Conservation (phyloP, 331 rosid species). For the Quercus lobata region DNA sequence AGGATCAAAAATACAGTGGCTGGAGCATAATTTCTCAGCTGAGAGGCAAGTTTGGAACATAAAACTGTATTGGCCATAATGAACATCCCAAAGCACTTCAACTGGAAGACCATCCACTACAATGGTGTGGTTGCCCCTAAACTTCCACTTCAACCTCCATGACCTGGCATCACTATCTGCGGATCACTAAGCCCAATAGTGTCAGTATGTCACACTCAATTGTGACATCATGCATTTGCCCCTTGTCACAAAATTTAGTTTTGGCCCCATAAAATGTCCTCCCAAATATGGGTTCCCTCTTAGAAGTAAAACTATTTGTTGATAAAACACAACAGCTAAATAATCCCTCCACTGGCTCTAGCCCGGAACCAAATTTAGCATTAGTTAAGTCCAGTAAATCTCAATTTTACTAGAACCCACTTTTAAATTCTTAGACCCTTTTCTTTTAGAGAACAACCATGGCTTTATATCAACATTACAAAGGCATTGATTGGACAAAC, state of each 20-base stretch:
- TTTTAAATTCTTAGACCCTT: too few relatives aligned
- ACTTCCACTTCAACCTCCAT: constrained; percentile 73
- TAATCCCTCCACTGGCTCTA: constrained; percentile 51
- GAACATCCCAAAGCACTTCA: constrained; percentile 83
- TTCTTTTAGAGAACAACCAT: too few relatives aligned
- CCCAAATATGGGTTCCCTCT: constrained; percentile 68
- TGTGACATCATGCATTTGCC: constrained; percentile 49
- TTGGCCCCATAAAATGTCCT: constrained; percentile 55
- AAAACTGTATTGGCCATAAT: constrained; percentile 66
- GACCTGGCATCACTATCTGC: constrained; percentile 53
- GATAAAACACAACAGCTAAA: constrained; percentile 47
- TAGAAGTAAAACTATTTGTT: constrained; percentile 54
- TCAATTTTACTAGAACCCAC: too few relatives aligned
- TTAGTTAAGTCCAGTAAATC: too few relatives aligned
- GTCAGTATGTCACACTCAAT: constrained; percentile 45
- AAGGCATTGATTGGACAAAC: too few relatives aligned
- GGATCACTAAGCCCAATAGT: constrained; percentile 53
- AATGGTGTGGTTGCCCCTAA: constrained; percentile 67
- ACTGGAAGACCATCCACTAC: constrained; percentile 68
- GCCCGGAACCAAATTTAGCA: constrained; percentile 10
- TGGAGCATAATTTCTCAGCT: constrained; percentile 36
- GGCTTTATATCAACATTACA: too few relatives aligned
- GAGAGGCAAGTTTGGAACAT: constrained; percentile 65
- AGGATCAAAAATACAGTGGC: too few relatives aligned
- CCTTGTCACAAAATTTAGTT: constrained; percentile 62